These are phyloP conservation scores for Stemphylium vesicarium DNA, from an alignment of 2,329 filamentous ascomycete species.

Conservation along the genomic window DNA sequence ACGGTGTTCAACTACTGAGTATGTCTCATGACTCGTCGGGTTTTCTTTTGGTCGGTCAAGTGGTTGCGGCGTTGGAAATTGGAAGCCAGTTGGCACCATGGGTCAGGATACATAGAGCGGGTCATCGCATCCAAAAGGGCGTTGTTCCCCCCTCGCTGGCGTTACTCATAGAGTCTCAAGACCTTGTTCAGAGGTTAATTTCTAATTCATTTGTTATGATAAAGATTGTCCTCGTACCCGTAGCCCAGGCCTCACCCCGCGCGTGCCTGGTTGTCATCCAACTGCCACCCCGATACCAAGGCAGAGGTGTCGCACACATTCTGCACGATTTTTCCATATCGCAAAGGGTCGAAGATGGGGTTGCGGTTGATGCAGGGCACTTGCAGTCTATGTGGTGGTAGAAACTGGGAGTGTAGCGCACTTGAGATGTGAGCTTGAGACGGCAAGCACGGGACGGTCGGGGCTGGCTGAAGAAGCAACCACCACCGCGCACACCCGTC, in stretches of 20 bases:
- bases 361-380: neutral
- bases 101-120: conserved; percentile 9
- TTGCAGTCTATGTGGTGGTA: neutral
- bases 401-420: neutral
- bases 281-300: neutral
- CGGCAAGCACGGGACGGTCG: neutral
- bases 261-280: neutral
- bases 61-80: conserved; percentile 10
- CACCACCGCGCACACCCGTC: neutral
- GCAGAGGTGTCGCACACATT: neutral
- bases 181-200: conserved; percentile 8
- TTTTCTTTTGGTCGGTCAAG: conserved; percentile 8
- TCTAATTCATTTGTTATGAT: conserved; percentile 9
- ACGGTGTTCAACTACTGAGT: conserved; percentile 77
- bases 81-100: conserved; percentile 15
- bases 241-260: no score
- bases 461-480: conserved; percentile 3
- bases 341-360: neutral
- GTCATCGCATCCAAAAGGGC: conserved; percentile 7
- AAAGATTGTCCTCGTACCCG: neutral
- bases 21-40: conserved; percentile 1
- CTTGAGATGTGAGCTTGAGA: neutral
- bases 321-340: neutral
- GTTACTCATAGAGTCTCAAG: conserved; percentile 2
- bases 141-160: conserved; percentile 1